Conservation (phyloP, 257 asterid genomes). For the Gentiana dahurica region DNA sequence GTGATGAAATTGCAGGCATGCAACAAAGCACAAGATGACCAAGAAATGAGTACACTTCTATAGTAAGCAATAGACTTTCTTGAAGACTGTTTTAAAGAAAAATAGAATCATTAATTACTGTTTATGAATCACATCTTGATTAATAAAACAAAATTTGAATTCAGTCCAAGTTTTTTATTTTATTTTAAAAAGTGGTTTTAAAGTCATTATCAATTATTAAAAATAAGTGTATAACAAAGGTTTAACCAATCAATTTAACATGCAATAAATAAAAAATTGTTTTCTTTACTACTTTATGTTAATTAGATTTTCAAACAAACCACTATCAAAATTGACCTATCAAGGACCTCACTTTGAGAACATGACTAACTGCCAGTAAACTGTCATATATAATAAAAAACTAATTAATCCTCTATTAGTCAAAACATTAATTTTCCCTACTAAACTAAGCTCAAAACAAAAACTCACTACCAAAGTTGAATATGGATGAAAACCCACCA, state of each 20-base stretch:
- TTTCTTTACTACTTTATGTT: not conserved
- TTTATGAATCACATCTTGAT: not conserved
- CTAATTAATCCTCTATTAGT: constrained; percentile 2
- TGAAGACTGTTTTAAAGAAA: constrained; percentile 3
- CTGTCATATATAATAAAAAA: constrained; percentile 5
- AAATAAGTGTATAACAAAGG: not conserved
- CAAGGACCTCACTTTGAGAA: not conserved
- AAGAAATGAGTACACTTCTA: not conserved
- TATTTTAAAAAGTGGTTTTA: not conserved
- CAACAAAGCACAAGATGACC: constrained; percentile 5
- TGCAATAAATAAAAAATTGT: constrained; percentile 1
- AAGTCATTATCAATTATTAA: constrained; percentile 10
- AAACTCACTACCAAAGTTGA: not conserved
- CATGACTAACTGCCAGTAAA: constrained; percentile 6
- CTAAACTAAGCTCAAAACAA: not conserved
- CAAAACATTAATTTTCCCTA: not conserved
- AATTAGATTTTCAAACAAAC: constrained; percentile 1
- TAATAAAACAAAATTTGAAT: constrained; percentile 2
- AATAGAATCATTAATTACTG: not conserved
- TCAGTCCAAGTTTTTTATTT: too few species aligned
- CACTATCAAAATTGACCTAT: not conserved
- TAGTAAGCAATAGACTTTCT: not conserved
- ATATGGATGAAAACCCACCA: not conserved
- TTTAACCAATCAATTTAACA: constrained; percentile 10
- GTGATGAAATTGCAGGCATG: not conserved